Percentiles rank a stretch among this genome's conserved stretches.
Evolutionary conservation across 257 asterid species (phyloP).

Genomic region (Nyctanthes arbortristis): DNA sequence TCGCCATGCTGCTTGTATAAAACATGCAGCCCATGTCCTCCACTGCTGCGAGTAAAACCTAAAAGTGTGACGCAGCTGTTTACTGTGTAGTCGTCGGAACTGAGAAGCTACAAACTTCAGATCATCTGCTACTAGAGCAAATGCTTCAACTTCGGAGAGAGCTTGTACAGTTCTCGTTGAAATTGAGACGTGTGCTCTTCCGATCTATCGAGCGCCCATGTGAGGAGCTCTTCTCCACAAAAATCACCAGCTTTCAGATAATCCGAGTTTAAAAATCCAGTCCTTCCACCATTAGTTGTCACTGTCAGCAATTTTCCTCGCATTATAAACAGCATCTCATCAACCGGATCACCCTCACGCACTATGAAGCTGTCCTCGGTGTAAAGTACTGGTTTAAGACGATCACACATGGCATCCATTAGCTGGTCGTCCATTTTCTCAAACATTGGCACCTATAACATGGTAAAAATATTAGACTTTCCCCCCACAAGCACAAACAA

Average conservation of each 20-base stretch:
- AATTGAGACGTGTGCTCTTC: constrained; percentile 81
- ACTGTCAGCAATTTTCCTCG: constrained; percentile 77
- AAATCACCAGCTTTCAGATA: constrained; percentile 88
- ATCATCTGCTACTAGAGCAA: constrained; percentile 85
- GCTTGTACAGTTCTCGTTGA: constrained; percentile 95
- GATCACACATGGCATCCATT: constrained; percentile 85
- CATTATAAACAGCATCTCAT: constrained; percentile 90
- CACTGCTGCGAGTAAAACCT: constrained; percentile 96
- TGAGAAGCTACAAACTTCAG: constrained; percentile 92
- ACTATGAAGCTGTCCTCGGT: constrained; percentile 84
- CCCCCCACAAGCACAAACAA: background rate
- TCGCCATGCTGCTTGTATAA: constrained; percentile 97
- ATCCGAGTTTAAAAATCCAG: constrained; percentile 88
- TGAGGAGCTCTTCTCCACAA: constrained; percentile 99
- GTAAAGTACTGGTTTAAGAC: constrained; percentile 83
- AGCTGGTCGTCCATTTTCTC: constrained; percentile 98
- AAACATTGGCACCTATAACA: constrained; percentile 84
- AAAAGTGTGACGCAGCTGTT: constrained; percentile 90
- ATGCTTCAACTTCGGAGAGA: constrained; percentile 91
- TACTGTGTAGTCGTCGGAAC: constrained; percentile 85
- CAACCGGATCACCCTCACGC: constrained; percentile 97
- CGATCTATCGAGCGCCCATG: constrained; percentile 96
- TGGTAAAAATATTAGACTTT: background rate
- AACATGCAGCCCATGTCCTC: constrained; percentile 99
- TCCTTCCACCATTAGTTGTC: constrained; percentile 95